Percentiles rank a stretch among this genome's conserved stretches.
phyloP scores from a whole-genome alignment of 495 filamentous ascomycete genomes.

The Bombardia bombarda region DNA sequence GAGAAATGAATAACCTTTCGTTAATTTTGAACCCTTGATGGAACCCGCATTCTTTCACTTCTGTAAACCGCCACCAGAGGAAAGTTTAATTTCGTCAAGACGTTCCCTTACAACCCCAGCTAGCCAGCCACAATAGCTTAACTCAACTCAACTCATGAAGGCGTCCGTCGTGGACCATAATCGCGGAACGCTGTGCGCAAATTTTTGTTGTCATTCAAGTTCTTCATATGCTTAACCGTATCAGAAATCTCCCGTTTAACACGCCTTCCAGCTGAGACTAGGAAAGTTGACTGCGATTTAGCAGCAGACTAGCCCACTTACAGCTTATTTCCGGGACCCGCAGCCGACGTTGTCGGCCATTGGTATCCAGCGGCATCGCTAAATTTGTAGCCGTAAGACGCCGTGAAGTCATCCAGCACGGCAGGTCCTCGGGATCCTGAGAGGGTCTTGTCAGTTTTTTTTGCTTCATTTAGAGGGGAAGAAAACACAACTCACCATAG shows the following conservation, averaged over 20 bases:
- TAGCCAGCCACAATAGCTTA: too few relatives aligned
- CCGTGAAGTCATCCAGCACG: slow-evolving; percentile 95
- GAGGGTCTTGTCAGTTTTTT: slow-evolving; percentile 8
- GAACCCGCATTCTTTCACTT: too few relatives aligned
- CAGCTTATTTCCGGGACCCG: slow-evolving; percentile 58
- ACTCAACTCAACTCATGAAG: neutral
- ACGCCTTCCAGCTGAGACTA: slow-evolving; percentile 9
- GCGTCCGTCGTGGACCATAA: too few relatives aligned
- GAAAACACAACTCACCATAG: slow-evolving; percentile 93
- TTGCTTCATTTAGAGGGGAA: neutral
- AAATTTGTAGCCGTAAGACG: slow-evolving; percentile 98
- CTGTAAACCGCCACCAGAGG: too few relatives aligned
- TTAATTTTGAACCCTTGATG: too few relatives aligned
- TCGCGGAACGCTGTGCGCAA: too few relatives aligned
- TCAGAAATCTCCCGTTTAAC: slow-evolving; percentile 12
- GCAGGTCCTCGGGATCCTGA: slow-evolving; percentile 91
- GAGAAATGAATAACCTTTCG: too few relatives aligned
- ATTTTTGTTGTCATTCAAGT: too few relatives aligned
- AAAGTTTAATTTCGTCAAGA: too few relatives aligned
- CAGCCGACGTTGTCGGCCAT: slow-evolving; percentile 66
- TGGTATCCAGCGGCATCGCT: slow-evolving; percentile 95
- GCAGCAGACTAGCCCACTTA: too few relatives aligned
- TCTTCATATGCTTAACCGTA: slow-evolving; percentile 12
- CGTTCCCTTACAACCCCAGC: too few relatives aligned
- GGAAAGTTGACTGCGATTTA: too few relatives aligned